Evolutionary conservation across 148 eudicot genomes (phyloP).

Genomic region (Mesembryanthemum crystallinum): DNA sequence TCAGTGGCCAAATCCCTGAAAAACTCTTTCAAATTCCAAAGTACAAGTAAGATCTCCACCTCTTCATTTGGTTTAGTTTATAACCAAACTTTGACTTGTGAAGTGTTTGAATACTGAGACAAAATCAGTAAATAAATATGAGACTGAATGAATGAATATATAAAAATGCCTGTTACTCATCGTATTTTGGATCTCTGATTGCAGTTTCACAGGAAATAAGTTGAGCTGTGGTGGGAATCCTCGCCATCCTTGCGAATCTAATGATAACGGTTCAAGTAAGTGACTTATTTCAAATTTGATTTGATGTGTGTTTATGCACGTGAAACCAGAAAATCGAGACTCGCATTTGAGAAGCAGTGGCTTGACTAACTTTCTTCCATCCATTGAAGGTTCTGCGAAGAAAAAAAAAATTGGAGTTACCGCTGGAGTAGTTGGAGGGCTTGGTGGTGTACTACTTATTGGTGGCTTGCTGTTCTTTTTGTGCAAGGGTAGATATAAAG

Average conservation of each 20-base stretch:
- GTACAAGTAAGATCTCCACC: slow-evolving; percentile 54
- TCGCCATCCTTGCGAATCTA: slow-evolving; percentile 55
- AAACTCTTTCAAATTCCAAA: slow-evolving; percentile 58
- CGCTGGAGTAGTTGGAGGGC: slow-evolving; percentile 61
- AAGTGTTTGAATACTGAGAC: not conserved
- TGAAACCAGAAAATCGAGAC: not conserved
- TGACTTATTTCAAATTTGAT: not conserved
- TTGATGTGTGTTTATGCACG: not conserved
- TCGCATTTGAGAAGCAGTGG: slow-evolving; percentile 4
- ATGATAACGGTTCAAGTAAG: slow-evolving; percentile 36
- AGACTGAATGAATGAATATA: not conserved
- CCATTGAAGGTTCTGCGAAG: slow-evolving; percentile 50
- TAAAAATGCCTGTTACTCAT: not conserved
- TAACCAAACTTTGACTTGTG: not conserved
- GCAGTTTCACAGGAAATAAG: slow-evolving; percentile 79
- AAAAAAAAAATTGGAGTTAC: slow-evolving; percentile 58
- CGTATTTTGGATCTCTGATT: slow-evolving; percentile 23
- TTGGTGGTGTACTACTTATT: slow-evolving; percentile 50
- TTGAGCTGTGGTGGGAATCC: slow-evolving; percentile 66
- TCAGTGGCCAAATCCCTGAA: slow-evolving; percentile 71
- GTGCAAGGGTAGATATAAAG: slow-evolving; percentile 56
- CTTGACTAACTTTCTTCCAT: slow-evolving; percentile 18
- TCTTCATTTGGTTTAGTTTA: not conserved
- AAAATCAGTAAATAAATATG: not conserved
- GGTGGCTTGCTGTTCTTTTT: slow-evolving; percentile 51